phyloP scores from a whole-genome alignment of 2,329 filamentous ascomycete species.

The Parastagonospora nodorum region DNA sequence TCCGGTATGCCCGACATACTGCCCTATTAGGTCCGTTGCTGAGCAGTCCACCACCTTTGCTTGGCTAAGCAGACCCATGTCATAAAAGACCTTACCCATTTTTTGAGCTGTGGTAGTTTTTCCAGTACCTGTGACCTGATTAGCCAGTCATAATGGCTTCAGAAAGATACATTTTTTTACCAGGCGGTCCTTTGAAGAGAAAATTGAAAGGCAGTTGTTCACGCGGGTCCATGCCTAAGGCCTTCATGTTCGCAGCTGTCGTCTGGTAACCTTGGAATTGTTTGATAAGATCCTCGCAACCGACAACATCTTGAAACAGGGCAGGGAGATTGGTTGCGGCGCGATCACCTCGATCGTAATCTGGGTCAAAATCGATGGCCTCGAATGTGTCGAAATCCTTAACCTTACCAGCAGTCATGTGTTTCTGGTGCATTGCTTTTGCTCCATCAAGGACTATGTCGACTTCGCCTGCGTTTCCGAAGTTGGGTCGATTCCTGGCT shows the following conservation, averaged over 20 bases:
- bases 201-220: slow-evolving; percentile 70
- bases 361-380: slow-evolving; percentile 62
- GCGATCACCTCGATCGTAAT: slow-evolving; percentile 60
- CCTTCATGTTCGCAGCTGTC: slow-evolving; percentile 57
- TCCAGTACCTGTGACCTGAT: slow-evolving; percentile 60
- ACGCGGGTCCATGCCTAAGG: slow-evolving; percentile 59
- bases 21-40: slow-evolving; percentile 69
- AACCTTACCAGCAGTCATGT: slow-evolving; percentile 39
- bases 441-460: slow-evolving; percentile 68
- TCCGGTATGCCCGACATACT: slow-evolving; percentile 72
- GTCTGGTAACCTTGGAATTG: slow-evolving; percentile 62
- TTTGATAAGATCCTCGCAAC: slow-evolving; percentile 60
- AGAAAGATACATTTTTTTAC: slow-evolving; percentile 48
- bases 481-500: slow-evolving; percentile 66
- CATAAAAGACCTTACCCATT: slow-evolving; percentile 76
- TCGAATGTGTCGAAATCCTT: slow-evolving; percentile 44
- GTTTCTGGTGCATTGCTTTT: slow-evolving; percentile 58
- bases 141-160: slow-evolving; percentile 2
- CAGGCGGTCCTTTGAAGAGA: slow-evolving; percentile 69
- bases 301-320: slow-evolving; percentile 65
- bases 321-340: slow-evolving; percentile 54
- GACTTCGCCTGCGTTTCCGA: slow-evolving; percentile 76
- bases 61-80: slow-evolving; percentile 69
- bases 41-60: slow-evolving; percentile 69
- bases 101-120: slow-evolving; percentile 76